Evolutionary conservation across 768 basidiomycete genomes (phyloP), one percentile per base, ranked within the genome.

Genomic region (Dentipellis fragilis): DNA sequence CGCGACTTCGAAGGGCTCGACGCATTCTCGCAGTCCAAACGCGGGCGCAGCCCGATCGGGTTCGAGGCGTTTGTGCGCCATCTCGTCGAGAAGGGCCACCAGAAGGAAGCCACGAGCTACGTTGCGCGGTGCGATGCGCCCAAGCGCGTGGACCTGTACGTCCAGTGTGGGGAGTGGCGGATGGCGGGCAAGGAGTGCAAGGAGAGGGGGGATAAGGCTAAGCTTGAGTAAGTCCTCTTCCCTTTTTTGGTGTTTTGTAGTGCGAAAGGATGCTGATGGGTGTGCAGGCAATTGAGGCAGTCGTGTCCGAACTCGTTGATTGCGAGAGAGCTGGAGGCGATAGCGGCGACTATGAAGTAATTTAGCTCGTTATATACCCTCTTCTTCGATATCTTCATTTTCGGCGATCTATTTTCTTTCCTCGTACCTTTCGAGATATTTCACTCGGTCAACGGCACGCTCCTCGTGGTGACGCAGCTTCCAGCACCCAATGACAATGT

Each of bases 61-160:
- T 98, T 95, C 65, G 94, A 97, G 65, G 79, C 87, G 0, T 93
- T 93, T 66, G 92, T 93, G 22, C 81, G 76, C 38, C 83, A 89
- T 61, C 77, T 96, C 38, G 79, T 89, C 29, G 76, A 81, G 51
- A 80, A 83, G 39, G 90, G 89, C 0, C 83, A 86, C 66, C 63
- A 69, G 23, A 89, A 81, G 64, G 88, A 95, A 65, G 96, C 91
- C 3, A 73, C 81, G 0, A 56, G 72, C 4, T 98, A 87, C 65
- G 89, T 98, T 19, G 69, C 84, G 2, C 82, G 84, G 29, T 98
- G 95, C 64, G 96, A 98, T 66, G 76, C 83, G 0, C 84, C 82
- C 22, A 84, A 82, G 61, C 77, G 93, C 21, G 81, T 87, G 3
- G 93, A 97, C 56, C 71, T 99, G 42, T 99, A 91, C 64, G 86